Conservation (phyloP, 441 rosid species). For the Populus hybrid region DNA sequence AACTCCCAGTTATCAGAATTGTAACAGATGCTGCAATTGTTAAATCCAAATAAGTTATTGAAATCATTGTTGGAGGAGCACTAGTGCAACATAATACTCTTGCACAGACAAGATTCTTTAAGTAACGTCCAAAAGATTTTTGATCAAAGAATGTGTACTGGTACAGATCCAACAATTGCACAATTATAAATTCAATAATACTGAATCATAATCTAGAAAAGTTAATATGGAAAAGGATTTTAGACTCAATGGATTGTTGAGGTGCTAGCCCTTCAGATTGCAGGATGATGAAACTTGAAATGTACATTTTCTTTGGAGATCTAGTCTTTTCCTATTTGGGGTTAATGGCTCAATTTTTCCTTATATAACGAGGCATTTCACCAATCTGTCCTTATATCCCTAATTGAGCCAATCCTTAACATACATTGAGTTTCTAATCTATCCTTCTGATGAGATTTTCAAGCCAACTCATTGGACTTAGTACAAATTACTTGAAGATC, state of each 20-base stretch:
- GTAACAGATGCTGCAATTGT: constrained; percentile 71
- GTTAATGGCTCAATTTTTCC: not conserved
- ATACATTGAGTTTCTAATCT: not conserved
- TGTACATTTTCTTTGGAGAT: constrained; percentile 1
- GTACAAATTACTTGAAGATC: not conserved
- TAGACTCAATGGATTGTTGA: not conserved
- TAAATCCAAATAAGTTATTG: constrained; percentile 25
- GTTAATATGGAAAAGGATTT: not conserved
- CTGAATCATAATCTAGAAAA: not conserved
- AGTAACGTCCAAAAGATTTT: not conserved
- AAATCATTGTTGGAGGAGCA: not conserved
- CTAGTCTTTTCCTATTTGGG: not conserved
- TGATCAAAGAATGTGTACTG: not conserved
- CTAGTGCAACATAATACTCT: not conserved
- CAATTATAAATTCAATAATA: not conserved
- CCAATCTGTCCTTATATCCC: not conserved
- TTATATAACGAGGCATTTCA: not conserved
- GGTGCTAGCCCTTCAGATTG: not conserved
- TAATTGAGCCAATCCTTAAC: not conserved
- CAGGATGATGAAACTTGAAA: not conserved
- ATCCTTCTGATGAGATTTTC: not conserved
- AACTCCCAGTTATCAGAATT: constrained; percentile 60
- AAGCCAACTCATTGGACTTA: not conserved
- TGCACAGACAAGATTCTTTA: not conserved
- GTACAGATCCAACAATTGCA: not conserved